Evolutionary conservation across 2,329 filamentous ascomycete genomes (phyloP), one percentile per base, ranked within the genome.

Genomic region (Mariannaea sp.): DNA sequence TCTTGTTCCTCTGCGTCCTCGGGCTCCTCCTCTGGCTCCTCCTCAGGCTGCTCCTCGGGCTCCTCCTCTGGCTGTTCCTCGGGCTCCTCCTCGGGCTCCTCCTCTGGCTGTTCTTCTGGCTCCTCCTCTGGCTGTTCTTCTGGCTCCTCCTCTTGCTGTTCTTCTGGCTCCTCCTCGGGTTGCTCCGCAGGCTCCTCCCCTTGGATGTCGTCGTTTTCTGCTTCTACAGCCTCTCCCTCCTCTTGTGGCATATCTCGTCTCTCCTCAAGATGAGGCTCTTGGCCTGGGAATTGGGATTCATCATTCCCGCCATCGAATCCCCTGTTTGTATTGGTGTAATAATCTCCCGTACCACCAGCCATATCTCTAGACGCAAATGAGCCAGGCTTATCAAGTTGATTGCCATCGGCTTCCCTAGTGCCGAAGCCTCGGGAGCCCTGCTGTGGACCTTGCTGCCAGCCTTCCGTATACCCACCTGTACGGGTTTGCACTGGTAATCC

Each of bases 61-160:
- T 46, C 9, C 14, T 33, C 33, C 17, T 35, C 7, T 22, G 13
- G 13, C 2, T 35, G 14, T 19, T 46, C 20, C n/a, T 48, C 35
- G 2, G 29, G 42, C 12, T 40, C 33, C 44, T 47, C 33, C 2
- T 27, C 43, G 1, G 17, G 27, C 5, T 38, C 22, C n/a, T 38
- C 33, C 16, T 47, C 33, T 2, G 13, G 30, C 27, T 47, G 20
- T 12, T 46, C 43, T 7, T 46, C 33, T 10, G 29, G 27, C 12
- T 44, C 41, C 13, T 24, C 41, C 22, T n/a, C n/a, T 22, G 14
- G n/a, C 32, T 77, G 77, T 1, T 77, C 75, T 0, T 42, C 29
- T 13, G 30, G 19, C 1, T 16, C 30, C 10, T 50, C 24, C 5
- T 47, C n/a, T 10, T 46, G 33, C 20, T 40, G 29, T 14, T 44